Base-by-base conservation (phyloP, 768 basidiomycete species). In the Trichaptum fuscoviolaceum region DNA sequence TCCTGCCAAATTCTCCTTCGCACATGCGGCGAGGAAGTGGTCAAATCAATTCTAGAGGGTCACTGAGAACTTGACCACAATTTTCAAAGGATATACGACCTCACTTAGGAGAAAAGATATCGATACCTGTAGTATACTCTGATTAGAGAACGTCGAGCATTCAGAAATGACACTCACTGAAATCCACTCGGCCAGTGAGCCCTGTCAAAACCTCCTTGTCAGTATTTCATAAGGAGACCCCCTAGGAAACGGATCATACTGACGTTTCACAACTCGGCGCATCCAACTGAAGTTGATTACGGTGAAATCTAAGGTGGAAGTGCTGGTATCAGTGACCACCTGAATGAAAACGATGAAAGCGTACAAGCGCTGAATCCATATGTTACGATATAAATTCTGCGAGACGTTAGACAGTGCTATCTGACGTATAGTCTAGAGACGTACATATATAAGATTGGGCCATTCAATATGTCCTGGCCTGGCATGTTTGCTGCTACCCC, bases 1-100 rank as follows among this genome's bases (percentile, higher is more conserved):
- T 93, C 92, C 73, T 93, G 91, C 89, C 90, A 91, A 17, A 93
- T 89, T 5, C 92, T 83, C 18, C 90, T 83, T 66, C 80, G 85
- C 18, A 84, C 80, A 73, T 93, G 92, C 7, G 82, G 75, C 0
- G 87, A 90, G 0, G 79, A 75, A 2, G 80, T 68, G 0, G 87
- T 84, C 52, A 85, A 75, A 72, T 89, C 86, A 67, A 91, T 71
- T 9, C 89, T 91, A 64, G 4, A 66, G 9, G 59, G 17, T 6
- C 52, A 64, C 42, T 64, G 57, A 34, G 36, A 65, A 30, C 9
- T 7, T 42, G 7, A 27, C 35, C 52, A 67, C 7, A 62, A 34
- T 61, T 8, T 35, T 10, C 27, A 10, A n/a, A 35, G 35, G 12
- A 64, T 25, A 27, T 62, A 62, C 27, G 65, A 74, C 70, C 67